Evolutionary conservation across 495 filamentous ascomycete species (phyloP).

Genomic region (Penicillium daleae): DNA sequence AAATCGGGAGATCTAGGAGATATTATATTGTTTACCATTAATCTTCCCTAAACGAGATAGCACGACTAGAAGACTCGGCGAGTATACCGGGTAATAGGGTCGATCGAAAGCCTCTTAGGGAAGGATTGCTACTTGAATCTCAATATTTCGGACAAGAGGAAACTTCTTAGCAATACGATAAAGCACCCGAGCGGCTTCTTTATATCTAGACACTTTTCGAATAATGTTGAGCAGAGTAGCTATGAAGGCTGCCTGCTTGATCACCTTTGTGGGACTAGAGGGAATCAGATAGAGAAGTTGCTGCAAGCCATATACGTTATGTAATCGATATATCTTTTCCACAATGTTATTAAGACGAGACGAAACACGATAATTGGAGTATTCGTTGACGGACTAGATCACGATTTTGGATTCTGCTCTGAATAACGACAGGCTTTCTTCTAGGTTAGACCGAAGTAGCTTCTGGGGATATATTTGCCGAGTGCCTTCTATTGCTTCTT

Average conservation of each 20-base stretch:
- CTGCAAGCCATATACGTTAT: constrained; percentile 6
- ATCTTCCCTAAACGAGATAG: constrained; percentile 10
- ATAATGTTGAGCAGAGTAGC: constrained; percentile 19
- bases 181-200: constrained; percentile 12
- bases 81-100: not conserved
- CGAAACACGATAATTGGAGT: constrained; percentile 8
- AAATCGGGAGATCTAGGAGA: constrained; percentile 8
- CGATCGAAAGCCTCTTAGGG: constrained; percentile 21
- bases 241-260: constrained; percentile 11
- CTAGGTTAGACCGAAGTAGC: not conserved
- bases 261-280: not conserved
- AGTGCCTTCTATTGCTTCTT: constrained; percentile 10
- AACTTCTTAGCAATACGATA: constrained; percentile 22
- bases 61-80: not conserved
- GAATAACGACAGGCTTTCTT: constrained; percentile 5
- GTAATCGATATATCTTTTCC: constrained; percentile 16
- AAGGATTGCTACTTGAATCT: constrained; percentile 15
- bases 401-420: constrained; percentile 15
- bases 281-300: constrained; percentile 13
- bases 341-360: constrained; percentile 14
- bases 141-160: constrained; percentile 22
- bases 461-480: constrained; percentile 15
- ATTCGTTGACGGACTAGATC: constrained; percentile 19
- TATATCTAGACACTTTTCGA: constrained; percentile 23
- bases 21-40: constrained; percentile 14